Conservation (phyloP, 2,329 filamentous ascomycete genomes). For the Torrubiellomyces zombiae region DNA sequence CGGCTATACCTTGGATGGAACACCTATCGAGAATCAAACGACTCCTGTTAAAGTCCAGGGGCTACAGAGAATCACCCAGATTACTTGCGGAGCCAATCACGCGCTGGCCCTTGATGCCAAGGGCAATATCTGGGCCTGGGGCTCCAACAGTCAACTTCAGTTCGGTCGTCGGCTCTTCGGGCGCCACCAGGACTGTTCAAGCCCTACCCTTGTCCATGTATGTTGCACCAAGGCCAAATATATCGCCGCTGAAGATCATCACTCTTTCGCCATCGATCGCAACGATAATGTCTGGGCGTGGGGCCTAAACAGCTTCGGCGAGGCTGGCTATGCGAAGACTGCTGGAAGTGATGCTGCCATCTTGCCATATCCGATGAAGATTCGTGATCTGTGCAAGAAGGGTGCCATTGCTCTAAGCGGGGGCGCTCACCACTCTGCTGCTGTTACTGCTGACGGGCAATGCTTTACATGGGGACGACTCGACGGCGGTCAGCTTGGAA, state of each 20-base stretch:
- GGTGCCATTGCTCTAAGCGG: conserved; percentile 54
- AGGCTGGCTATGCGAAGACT: conserved; percentile 51
- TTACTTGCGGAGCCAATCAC: conserved; percentile 55
- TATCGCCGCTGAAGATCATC: conserved; percentile 54
- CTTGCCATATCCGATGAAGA: conserved; percentile 52
- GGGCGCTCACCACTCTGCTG: conserved; percentile 57
- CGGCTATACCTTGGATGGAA: conserved; percentile 35
- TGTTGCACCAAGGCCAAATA: conserved; percentile 40
- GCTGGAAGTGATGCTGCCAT: conserved; percentile 39
- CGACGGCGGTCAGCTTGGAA: conserved; percentile 35
- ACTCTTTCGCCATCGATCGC: conserved; percentile 64
- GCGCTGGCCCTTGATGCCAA: conserved; percentile 49
- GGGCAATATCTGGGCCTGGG: conserved; percentile 53
- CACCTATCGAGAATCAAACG: conserved; percentile 26
- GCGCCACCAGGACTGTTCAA: conserved; percentile 47
- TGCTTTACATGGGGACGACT: conserved; percentile 44
- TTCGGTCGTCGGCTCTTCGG: conserved; percentile 42
- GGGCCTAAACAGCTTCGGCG: conserved; percentile 77
- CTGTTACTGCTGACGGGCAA: conserved; percentile 37
- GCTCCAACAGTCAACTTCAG: conserved; percentile 51
- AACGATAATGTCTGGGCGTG: conserved; percentile 60
- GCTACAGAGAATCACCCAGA: conserved; percentile 48
- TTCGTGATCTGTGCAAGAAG: conserved; percentile 46
- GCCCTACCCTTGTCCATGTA: conserved; percentile 38
- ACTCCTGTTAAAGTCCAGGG: conserved; percentile 38